phyloP scores from a whole-genome alignment of 345 rosid genomes.

The Aethionema arabicum region DNA sequence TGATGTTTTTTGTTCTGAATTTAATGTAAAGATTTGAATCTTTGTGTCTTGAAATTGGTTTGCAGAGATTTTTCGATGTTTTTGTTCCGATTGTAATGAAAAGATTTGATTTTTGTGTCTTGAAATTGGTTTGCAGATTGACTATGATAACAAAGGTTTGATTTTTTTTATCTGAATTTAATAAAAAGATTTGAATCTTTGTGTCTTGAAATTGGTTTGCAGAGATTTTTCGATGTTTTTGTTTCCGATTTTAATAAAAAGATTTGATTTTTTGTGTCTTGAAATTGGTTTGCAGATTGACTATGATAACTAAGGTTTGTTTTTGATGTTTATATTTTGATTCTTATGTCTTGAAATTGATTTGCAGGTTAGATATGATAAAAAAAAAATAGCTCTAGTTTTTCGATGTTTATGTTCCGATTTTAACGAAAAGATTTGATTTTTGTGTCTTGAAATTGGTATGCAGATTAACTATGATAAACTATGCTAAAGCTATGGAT shows the following conservation, averaged over 20 bases:
- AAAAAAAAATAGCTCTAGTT: too few relatives aligned
- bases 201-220: neutral
- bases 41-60: neutral
- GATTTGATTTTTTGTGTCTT: neutral
- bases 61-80: too few relatives aligned
- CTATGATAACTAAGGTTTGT: too few relatives aligned
- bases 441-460: neutral
- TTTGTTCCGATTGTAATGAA: neutral
- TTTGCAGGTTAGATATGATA: slow-evolving; percentile 36
- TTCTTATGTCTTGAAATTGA: neutral
- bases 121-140: slow-evolving; percentile 37
- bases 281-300: too few relatives aligned
- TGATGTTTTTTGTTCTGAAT: too few relatives aligned
- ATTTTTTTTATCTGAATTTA: too few relatives aligned
- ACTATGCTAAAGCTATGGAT: slow-evolving; percentile 58
- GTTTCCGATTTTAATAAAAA: too few relatives aligned
- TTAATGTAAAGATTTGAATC: too few relatives aligned
- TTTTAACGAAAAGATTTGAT: too few relatives aligned
- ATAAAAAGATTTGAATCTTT: neutral
- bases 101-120: neutral
- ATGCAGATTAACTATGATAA: slow-evolving; percentile 54
- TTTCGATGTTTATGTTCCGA: too few relatives aligned
- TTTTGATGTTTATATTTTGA: neutral
- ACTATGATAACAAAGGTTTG: slow-evolving; percentile 27
- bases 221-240: too few relatives aligned